Percentiles rank a stretch among this genome's conserved stretches.
Evolutionary conservation across 768 basidiomycete genomes (phyloP).

Genomic region (Cubamyces lactineus): DNA sequence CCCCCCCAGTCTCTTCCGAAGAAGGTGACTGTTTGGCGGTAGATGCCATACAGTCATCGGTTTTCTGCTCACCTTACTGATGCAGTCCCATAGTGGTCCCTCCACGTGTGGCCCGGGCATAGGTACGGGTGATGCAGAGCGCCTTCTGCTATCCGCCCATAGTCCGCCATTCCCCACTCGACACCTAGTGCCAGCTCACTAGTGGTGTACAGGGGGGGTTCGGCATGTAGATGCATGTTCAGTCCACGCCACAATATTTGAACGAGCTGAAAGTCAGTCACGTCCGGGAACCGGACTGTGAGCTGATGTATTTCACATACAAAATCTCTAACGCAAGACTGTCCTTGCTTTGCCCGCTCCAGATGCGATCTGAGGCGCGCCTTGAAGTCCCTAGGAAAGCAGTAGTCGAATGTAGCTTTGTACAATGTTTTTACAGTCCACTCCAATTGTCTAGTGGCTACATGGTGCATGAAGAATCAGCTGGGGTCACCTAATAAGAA

Average conservation of each 20-base stretch:
- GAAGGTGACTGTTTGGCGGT: too few relatives aligned
- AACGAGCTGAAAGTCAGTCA: slow-evolving; percentile 17
- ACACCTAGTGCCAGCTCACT: too few relatives aligned
- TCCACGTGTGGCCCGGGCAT: too few relatives aligned
- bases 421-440: slow-evolving; percentile 24
- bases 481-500: slow-evolving; percentile 23
- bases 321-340: slow-evolving; percentile 21
- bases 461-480: slow-evolving; percentile 32
- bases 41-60: too few relatives aligned
- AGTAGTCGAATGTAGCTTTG: slow-evolving; percentile 22
- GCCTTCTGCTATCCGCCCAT: too few relatives aligned
- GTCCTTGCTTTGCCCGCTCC: slow-evolving; percentile 7
- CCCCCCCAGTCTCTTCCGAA: too few relatives aligned
- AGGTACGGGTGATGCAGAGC: too few relatives aligned
- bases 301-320: slow-evolving; percentile 29
- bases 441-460: slow-evolving; percentile 12
- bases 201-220: too few relatives aligned
- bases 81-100: too few relatives aligned
- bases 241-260: slow-evolving; percentile 21
- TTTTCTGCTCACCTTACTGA: too few relatives aligned
- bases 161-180: too few relatives aligned
- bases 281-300: slow-evolving; percentile 22
- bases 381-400: slow-evolving; percentile 24
- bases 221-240: slow-evolving; percentile 21
- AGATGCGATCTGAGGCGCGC: not conserved